Percentiles rank a stretch among this genome's conserved stretches.
These are phyloP conservation scores for Talaromyces adpressus DNA, from an alignment of 495 filamentous ascomycete genomes.

Conservation along the genomic window DNA sequence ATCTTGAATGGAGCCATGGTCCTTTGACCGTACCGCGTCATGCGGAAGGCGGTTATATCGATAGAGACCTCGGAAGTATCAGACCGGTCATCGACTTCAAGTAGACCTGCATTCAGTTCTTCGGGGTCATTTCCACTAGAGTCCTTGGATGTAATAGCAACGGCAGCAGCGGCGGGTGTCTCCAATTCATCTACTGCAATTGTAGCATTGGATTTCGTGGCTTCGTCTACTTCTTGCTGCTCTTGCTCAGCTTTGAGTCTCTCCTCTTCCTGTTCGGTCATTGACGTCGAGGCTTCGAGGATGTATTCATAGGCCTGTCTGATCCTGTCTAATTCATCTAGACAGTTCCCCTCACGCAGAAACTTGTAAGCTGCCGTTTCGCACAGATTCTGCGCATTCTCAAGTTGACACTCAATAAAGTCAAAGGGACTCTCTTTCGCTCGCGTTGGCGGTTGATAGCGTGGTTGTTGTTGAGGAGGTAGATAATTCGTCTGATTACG, in stretches of 20 bases:
- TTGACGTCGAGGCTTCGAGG: slow-evolving; percentile 5
- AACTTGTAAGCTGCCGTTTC: slow-evolving; percentile 5
- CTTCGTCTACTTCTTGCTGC: not conserved
- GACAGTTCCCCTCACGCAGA: slow-evolving; percentile 7
- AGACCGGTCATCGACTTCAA: slow-evolving; percentile 7
- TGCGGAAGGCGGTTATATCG: slow-evolving; percentile 8
- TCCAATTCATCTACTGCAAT: not conserved
- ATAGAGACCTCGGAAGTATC: slow-evolving; percentile 6
- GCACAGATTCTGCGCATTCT: slow-evolving; percentile 8
- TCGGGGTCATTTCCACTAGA: not conserved
- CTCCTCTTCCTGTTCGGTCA: slow-evolving; percentile 6
- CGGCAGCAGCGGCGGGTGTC: not conserved
- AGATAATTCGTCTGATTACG: not conserved
- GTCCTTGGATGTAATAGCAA: not conserved
- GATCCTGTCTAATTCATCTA: slow-evolving; percentile 3
- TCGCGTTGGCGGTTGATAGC: not conserved
- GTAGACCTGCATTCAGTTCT: not conserved
- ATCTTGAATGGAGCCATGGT: slow-evolving; percentile 2
- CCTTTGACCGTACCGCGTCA: slow-evolving; percentile 6
- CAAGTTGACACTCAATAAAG: slow-evolving; percentile 7
- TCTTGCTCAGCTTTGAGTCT: not conserved
- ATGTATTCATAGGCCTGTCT: slow-evolving; percentile 1
- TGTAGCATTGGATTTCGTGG: not conserved
- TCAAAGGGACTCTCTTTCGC: not conserved
- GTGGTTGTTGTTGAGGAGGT: not conserved